Base-by-base conservation (phyloP, 768 basidiomycete species). In the Pholiota conissans region DNA sequence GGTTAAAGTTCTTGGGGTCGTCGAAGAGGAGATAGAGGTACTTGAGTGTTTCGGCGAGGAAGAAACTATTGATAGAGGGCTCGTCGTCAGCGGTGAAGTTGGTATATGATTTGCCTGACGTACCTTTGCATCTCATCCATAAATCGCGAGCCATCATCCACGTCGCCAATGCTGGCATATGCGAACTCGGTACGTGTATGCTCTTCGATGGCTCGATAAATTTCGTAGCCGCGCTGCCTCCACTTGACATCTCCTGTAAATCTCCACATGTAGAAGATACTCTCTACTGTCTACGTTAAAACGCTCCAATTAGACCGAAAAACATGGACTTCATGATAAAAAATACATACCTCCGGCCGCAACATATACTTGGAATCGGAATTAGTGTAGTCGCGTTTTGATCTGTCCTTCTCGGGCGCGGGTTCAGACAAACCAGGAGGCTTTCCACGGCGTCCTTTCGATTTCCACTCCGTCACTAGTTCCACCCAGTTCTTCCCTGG, bases 91-190 rank as follows among this genome's bases (percentile, higher is more conserved):
- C 24, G 24, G 42, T 28, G 29, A 46, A 10, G 1, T 4, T 9
- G 11, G 29, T 60, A 35, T 47, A 56, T 11, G 46, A 34, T 16
- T 13, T 18, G 14, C 14, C 29, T 5, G 22, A 52, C 79, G 50
- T 53, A 88, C 89, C 89, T 91, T 4, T 89, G 90, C 87, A 90
- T 90, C 10, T 79, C 74, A 56, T 91, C 81, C 22, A 70, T 69
- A 56, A 76, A 68, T 16, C 16, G 61, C 10, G 2, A 75, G 3
- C 63, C 28, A 32, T 63, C 27, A 34, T 84, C 78, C 9, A 88
- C 83, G 8, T 71, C 71, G 30, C 62, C 54, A 9, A 91, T 69
- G 53, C 73, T 82, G 0, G 87, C 79, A 61, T 87, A 91, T 7
- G 87, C 89, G 27, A 73, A 75, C 5, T 75, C 63, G 3, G 84